Conservation (phyloP, 2,329 filamentous ascomycete species). For the Podosphaera fusca region DNA sequence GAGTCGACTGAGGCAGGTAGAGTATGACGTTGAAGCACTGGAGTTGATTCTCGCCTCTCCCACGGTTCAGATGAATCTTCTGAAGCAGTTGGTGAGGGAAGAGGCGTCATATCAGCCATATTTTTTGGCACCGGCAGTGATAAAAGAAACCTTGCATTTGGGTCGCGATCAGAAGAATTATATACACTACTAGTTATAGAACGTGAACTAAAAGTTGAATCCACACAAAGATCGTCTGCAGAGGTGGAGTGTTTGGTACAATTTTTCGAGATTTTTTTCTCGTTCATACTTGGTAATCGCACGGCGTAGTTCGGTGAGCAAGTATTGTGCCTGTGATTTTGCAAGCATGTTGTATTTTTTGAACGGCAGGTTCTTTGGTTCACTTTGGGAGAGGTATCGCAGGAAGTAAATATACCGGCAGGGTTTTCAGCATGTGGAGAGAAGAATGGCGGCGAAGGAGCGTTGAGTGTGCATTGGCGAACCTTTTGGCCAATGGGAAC, state of each 20-base stretch:
- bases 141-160: conserved; percentile 40
- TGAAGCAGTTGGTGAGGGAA: conserved; percentile 51
- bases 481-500: background rate
- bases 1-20: conserved; percentile 20
- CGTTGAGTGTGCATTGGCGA: background rate
- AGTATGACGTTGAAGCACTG: conserved; percentile 24
- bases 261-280: too few species aligned
- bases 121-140: conserved; percentile 52
- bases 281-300: too few species aligned
- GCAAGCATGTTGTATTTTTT: too few species aligned
- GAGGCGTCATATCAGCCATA: conserved; percentile 55
- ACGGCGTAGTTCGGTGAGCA: too few species aligned
- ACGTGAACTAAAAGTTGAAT: too few species aligned
- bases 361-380: too few species aligned
- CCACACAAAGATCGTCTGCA: too few species aligned
- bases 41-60: conserved; percentile 28
- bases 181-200: conserved; percentile 21
- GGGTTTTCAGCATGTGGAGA: background rate
- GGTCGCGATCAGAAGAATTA: conserved; percentile 18
- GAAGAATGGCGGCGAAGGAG: background rate
- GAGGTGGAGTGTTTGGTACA: too few species aligned
- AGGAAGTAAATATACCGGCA: background rate
- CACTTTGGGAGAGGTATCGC: background rate
- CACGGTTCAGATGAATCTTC: conserved; percentile 43
- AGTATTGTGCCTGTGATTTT: too few species aligned